Evolutionary conservation across 1,139 yeast species (phyloP).

Genomic region (Tardiomyces depauwii): DNA sequence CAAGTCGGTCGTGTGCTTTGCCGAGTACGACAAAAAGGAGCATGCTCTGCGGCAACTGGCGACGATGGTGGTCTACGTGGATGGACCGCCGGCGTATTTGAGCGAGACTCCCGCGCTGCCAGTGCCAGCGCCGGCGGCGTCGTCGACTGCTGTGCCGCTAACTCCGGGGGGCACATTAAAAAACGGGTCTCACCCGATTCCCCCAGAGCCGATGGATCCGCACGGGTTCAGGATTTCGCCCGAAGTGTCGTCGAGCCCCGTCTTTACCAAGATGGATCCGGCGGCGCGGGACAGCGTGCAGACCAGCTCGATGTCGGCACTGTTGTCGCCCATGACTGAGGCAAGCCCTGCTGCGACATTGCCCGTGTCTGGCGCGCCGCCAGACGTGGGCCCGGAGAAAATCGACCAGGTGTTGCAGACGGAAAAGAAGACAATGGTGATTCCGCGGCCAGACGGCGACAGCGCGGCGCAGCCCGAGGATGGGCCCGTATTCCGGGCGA

Average conservation of each 20-base stretch:
- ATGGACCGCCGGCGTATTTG: background rate
- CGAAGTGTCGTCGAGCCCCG: background rate
- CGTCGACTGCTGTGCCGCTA: no score
- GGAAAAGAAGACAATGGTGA: constrained; percentile 1
- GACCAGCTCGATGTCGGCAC: background rate
- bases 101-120: background rate
- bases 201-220: background rate
- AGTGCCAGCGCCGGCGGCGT: background rate
- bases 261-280: background rate
- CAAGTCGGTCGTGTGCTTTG: constrained; percentile 22
- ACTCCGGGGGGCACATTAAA: background rate
- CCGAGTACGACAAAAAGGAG: constrained; percentile 29
- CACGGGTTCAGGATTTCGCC: background rate
- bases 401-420: background rate
- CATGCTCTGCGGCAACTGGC: constrained; percentile 25
- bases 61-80: background rate
- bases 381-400: background rate
- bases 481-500: constrained; percentile 63
- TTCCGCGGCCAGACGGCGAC: constrained; percentile 20
- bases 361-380: background rate
- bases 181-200: background rate
- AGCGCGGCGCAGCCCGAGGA: constrained; percentile 35
- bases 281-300: no score
- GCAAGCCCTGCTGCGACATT: background rate
- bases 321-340: background rate